These are phyloP conservation scores for Tarenaya hassleriana DNA, from an alignment of 345 rosid species.

Conservation along the genomic window DNA sequence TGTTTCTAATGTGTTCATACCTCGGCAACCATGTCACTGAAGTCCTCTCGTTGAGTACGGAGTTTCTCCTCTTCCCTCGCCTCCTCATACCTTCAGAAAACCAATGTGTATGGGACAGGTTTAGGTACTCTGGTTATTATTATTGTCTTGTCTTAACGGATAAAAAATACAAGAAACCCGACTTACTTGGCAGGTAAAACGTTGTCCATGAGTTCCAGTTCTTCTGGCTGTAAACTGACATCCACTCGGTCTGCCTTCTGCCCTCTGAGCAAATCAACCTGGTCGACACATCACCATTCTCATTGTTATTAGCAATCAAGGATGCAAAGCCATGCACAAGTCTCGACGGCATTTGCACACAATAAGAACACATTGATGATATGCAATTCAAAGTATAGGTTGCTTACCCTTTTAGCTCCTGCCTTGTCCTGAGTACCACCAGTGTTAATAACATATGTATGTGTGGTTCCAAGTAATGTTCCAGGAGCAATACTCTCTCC, in stretches of 20 bases:
- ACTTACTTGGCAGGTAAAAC: conserved; percentile 94
- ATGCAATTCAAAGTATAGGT: not conserved
- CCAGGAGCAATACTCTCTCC: conserved; percentile 81
- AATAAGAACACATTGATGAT: not conserved
- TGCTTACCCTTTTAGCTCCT: conserved; percentile 83
- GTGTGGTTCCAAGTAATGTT: conserved; percentile 82
- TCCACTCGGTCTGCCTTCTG: conserved; percentile 91
- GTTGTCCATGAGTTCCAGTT: conserved; percentile 79
- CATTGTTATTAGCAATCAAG: no score
- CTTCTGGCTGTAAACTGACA: conserved; percentile 86
- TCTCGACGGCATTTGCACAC: no score
- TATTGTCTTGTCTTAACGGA: no score
- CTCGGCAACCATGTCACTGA: conserved; percentile 99
- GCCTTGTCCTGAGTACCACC: conserved; percentile 75
- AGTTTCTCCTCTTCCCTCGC: conserved; percentile 95
- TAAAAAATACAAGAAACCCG: not conserved
- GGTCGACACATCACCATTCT: not conserved
- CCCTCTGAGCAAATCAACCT: conserved; percentile 96
- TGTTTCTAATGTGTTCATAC: conserved; percentile 29
- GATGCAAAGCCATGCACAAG: no score
- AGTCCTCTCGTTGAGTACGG: conserved; percentile 88
- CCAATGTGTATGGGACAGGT: not conserved
- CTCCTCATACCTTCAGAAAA: conserved; percentile 74
- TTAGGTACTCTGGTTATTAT: no score
- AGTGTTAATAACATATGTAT: conserved; percentile 71